phyloP scores from a whole-genome alignment of 1,284 basidiomycete genomes.

The Schizophyllum commune region DNA sequence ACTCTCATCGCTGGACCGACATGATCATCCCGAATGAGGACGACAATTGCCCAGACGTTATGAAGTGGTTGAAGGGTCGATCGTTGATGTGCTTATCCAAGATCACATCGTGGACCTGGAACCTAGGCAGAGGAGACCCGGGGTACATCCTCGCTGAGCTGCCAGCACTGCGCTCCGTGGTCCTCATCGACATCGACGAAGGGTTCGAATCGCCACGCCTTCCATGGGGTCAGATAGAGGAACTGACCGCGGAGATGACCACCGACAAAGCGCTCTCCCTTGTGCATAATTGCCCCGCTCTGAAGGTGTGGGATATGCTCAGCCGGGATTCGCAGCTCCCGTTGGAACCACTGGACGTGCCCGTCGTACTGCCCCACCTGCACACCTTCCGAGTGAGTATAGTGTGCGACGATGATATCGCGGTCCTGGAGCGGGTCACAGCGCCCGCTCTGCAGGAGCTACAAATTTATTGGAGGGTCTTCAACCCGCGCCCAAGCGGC shows the following conservation, averaged over 20 bases:
- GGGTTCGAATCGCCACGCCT: neutral
- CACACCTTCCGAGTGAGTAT: neutral
- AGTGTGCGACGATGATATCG: neutral
- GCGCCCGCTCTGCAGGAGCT: neutral
- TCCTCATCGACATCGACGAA: neutral
- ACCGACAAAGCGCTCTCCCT: neutral
- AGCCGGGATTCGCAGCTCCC: neutral
- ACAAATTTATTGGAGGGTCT: neutral
- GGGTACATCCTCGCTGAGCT: neutral
- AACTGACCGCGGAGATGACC: neutral
- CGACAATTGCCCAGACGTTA: too few species aligned
- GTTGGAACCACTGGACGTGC: neutral
- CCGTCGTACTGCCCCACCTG: neutral
- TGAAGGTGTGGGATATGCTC: neutral
- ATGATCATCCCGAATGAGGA: neutral
- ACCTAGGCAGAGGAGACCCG: neutral
- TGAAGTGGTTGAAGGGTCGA: neutral
- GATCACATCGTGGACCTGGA: neutral
- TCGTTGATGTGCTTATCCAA: neutral
- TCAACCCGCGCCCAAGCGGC: neutral
- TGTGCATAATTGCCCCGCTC: too few species aligned
- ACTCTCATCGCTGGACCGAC: neutral
- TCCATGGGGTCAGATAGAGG: neutral
- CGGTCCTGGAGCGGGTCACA: neutral
- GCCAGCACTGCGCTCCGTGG: neutral